Percentiles rank a stretch among this genome's conserved stretches.
Conservation (phyloP, 1,284 basidiomycete species). For the Puccinia coronata region DNA sequence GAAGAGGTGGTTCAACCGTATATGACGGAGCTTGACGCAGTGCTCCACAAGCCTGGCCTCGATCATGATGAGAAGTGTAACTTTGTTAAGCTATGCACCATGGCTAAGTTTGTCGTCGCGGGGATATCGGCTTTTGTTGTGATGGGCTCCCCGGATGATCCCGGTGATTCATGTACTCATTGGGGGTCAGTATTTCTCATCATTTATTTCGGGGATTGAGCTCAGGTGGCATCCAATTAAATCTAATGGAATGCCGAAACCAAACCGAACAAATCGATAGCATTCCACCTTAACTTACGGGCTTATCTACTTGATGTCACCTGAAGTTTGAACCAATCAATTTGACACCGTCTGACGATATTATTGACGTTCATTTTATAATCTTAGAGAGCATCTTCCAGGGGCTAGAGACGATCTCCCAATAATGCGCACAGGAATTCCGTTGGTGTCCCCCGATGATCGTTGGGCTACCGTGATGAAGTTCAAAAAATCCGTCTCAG, state of each 20-base stretch:
- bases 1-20: slow-evolving; percentile 70
- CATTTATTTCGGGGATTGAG: background rate
- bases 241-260: background rate
- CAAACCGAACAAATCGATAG: background rate
- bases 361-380: background rate
- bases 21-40: slow-evolving; percentile 69
- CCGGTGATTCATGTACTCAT: slow-evolving; percentile 21
- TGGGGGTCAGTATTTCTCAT: slow-evolving; percentile 42
- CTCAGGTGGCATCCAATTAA: slow-evolving; percentile 25
- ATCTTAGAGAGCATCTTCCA: slow-evolving; percentile 57
- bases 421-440: slow-evolving; percentile 67
- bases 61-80: slow-evolving; percentile 44
- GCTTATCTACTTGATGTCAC: slow-evolving; percentile 8
- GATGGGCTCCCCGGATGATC: slow-evolving; percentile 29
- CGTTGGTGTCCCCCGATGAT: slow-evolving; percentile 71
- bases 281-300: background rate
- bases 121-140: slow-evolving; percentile 39
- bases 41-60: slow-evolving; percentile 58
- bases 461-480: slow-evolving; percentile 70
- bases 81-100: slow-evolving; percentile 44
- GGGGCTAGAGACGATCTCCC: slow-evolving; percentile 58
- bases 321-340: slow-evolving; percentile 1
- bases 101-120: slow-evolving; percentile 17
- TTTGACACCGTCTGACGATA: background rate
- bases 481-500: slow-evolving; percentile 71